Percentiles rank a stretch among this genome's conserved stretches.
Conservation (phyloP, 1,284 basidiomycete species). For the Pyrrhoderma lamaoense region DNA sequence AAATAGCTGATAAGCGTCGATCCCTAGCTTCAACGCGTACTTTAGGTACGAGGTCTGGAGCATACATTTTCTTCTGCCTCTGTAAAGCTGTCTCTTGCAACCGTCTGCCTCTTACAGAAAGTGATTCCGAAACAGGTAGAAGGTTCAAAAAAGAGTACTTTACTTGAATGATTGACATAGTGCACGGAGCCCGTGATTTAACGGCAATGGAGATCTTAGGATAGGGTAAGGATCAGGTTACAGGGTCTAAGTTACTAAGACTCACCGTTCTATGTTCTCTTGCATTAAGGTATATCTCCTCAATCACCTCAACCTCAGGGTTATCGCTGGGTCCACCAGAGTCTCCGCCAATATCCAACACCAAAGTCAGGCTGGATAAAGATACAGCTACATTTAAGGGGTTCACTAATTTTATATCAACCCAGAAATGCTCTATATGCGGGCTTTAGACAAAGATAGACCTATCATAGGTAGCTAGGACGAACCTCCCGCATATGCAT, state of each 20-base stretch:
- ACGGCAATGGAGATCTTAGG: constrained; percentile 57
- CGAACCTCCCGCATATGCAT: constrained; percentile 56
- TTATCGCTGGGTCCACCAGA: constrained; percentile 32
- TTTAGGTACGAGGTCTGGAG: constrained; percentile 49
- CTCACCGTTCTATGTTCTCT: constrained; percentile 54
- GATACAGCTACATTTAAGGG: constrained; percentile 64
- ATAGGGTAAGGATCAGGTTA: constrained; percentile 7
- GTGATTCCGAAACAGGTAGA: constrained; percentile 51
- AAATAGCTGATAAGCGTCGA: constrained; percentile 49
- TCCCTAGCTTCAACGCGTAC: constrained; percentile 54
- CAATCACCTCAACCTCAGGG: constrained; percentile 50
- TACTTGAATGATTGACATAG: constrained; percentile 47
- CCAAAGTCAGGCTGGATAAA: constrained; percentile 51
- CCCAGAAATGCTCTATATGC: constrained; percentile 63
- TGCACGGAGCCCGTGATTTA: constrained; percentile 40
- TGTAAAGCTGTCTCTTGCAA: constrained; percentile 66
- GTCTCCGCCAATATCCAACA: constrained; percentile 31
- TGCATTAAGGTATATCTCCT: constrained; percentile 48
- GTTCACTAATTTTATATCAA: constrained; percentile 62
- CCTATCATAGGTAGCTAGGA: neutral
- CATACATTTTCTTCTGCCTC: constrained; percentile 56
- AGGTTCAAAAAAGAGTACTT: constrained; percentile 63
- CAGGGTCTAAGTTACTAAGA: constrained; percentile 13
- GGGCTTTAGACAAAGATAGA: constrained; percentile 24
- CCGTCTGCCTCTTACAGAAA: constrained; percentile 56